Evolutionary conservation across 345 rosid species (phyloP).

Genomic region (Bruguiera parviflora): DNA sequence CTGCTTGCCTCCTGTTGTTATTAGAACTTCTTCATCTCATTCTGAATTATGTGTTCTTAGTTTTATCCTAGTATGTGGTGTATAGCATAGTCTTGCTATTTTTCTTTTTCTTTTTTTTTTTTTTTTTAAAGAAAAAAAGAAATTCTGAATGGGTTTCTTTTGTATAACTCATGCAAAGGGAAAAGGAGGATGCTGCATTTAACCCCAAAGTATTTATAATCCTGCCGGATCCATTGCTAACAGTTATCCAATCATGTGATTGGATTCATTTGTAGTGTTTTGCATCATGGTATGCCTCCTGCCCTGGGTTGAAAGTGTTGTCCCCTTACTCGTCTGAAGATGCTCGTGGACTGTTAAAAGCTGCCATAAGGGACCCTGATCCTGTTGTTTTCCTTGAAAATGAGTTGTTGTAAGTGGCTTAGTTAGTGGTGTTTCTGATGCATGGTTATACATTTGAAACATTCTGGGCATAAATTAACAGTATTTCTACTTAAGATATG

Average conservation of each 20-base stretch:
- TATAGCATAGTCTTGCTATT: no score
- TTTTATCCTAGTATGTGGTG: neutral
- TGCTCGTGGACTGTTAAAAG: slow-evolving; percentile 86
- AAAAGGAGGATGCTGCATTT: neutral
- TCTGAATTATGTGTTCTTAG: neutral
- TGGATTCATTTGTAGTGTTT: slow-evolving; percentile 59
- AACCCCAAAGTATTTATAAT: neutral
- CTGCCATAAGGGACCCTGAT: slow-evolving; percentile 95
- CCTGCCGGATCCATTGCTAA: neutral
- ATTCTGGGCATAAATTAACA: slow-evolving; percentile 10
- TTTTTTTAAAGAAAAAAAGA: no score
- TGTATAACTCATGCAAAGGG: neutral
- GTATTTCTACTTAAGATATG: slow-evolving; percentile 49
- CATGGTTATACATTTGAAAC: slow-evolving; percentile 5
- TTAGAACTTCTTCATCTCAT: neutral
- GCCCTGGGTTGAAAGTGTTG: slow-evolving; percentile 87
- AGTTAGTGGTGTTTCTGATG: neutral
- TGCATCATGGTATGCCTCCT: slow-evolving; percentile 86
- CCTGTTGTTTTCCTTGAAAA: slow-evolving; percentile 96
- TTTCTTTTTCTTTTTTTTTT: neutral
- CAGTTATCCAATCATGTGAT: neutral
- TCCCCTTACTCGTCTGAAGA: slow-evolving; percentile 86
- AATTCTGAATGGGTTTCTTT: no score
- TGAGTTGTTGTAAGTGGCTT: slow-evolving; percentile 71
- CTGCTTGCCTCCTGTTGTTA: neutral